Base-by-base conservation (phyloP, 2,329 filamentous ascomycete species). In the Pleurostoma richardsiae region DNA sequence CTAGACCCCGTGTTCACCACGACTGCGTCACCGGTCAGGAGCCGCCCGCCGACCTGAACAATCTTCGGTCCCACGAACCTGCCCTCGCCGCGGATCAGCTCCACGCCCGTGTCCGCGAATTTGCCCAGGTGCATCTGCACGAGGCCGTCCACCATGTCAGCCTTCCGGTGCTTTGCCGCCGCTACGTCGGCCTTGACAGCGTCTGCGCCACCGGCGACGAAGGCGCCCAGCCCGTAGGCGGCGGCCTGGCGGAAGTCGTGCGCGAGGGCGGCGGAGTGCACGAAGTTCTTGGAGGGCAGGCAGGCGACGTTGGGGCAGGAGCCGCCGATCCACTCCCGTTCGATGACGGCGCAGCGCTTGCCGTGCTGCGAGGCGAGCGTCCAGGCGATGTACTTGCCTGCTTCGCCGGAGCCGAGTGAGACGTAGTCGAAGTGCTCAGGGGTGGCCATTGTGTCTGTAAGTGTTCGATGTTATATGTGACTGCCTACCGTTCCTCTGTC, bases 241-340 rank as follows among this genome's bases (percentile, higher is more conserved):
- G 10, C 10, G 10, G 41, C 45, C 11, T 30, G n/a, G 38, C 26
- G 31, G 6, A 43, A 5, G 29, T 47, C 40, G 33, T 47, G 38
- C 5, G 45, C 45, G 8, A 43, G 11, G 6, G n/a, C 31, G 33
- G 41, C 45, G 26, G 45, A 47, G 41, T 40, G 33, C 10, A 47
- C 10, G 33, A 40, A 33, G 41, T 42, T 47, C 33, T 47, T 40
- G 31, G 45, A 43, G 19, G 45, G 41, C 29, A 47, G 45, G 41
- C 45, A 47, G 27, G 45, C 45, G 3, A 43, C 31, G 29, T 47
- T 47, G 29, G 45, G 41, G 19, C 45, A 47, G 10, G 45, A 47
- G 45, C 45, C 45, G 11, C 45, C 45, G 30, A 47, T 43, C 40
- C 41, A 39, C 41, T 47, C 10, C 27, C 40, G 19, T 40, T 47